Conservation (phyloP, 345 rosid species). For the Arabis hirsuta region DNA sequence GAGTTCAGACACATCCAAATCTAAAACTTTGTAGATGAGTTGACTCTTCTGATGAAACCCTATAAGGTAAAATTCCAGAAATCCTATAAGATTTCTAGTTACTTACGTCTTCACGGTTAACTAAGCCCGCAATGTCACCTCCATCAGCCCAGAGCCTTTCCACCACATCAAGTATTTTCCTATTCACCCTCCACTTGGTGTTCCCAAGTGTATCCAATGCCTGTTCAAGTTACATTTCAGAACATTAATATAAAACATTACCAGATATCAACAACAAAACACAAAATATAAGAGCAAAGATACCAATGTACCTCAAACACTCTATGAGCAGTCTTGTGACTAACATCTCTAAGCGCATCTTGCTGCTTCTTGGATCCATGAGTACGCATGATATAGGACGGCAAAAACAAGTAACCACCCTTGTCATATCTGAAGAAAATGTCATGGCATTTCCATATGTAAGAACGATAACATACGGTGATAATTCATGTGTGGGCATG, state of each 20-base stretch:
- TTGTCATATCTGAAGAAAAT: conserved; percentile 70
- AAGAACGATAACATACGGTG: conserved; percentile 11
- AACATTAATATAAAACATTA: conserved; percentile 2
- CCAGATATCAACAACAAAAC: conserved; percentile 6
- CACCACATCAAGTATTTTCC: conserved; percentile 68
- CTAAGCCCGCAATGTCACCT: conserved; percentile 84
- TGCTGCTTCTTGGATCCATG: conserved; percentile 92
- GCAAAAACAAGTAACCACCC: conserved; percentile 91
- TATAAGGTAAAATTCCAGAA: background rate
- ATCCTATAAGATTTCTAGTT: conserved; percentile 13
- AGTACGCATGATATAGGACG: conserved; percentile 93
- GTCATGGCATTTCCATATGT: background rate
- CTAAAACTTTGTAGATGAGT: conserved; percentile 1
- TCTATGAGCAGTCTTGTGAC: conserved; percentile 55
- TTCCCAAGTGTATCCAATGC: conserved; percentile 96
- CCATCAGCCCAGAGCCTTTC: conserved; percentile 92
- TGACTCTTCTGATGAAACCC: background rate
- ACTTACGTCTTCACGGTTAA: conserved; percentile 90
- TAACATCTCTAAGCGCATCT: conserved; percentile 61
- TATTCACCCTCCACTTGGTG: conserved; percentile 95
- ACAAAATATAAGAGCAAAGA: background rate
- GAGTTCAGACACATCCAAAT: conserved; percentile 14
- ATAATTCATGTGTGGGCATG: background rate
- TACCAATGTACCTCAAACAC: conserved; percentile 74
- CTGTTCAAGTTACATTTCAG: conserved; percentile 45